Evolutionary conservation across 176 grass and related monocot species (phyloP), one percentile per base, ranked within the genome.

Genomic region (Pharus latifolius): DNA sequence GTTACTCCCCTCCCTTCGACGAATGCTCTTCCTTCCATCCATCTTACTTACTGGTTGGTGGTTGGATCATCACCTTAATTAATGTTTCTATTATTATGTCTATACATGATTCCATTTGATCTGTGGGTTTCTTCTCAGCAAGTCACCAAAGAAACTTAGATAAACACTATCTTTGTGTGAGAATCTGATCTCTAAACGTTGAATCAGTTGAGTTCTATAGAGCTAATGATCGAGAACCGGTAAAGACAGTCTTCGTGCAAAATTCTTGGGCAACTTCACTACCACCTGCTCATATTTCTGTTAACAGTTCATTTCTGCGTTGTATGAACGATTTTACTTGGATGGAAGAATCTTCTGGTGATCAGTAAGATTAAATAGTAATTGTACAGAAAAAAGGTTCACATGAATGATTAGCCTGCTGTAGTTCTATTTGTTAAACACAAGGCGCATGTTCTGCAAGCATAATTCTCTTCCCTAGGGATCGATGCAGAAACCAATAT

Each of bases 1-100:
- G 69, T 70, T 60, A 82, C 42, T 53, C 43, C 24, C 10, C 8
- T 6, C 37, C 48, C 19, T 67, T 22, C 80, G 32, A n/a, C 56
- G 25, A 75, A 34, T 38, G 24, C 53, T 59, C 15, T 1, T 22
- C 19, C 3, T 31, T 26, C 15, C 4, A 23, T 4, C 16, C 31
- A 49, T 77, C 72, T 54, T 40, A 24, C 11, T 10, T 26, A 5
- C 72, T 5, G 50, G 50, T 43, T 41, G 74, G 75, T 67, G 34
- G 75, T 79, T 78, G 68, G 74, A 9, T 68, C 60, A 17, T 17
- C 46, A n/a, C n/a, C n/a, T n/a, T n/a, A n/a, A n/a, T n/a, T n/a
- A n/a, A n/a, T n/a, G n/a, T n/a, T n/a, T n/a, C n/a, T n/a, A n/a
- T n/a, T n/a, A n/a, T n/a, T n/a, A n/a, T n/a, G n/a, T n/a, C n/a